These are phyloP conservation scores for Xylaria sp. DNA, from an alignment of 2,329 filamentous ascomycete species.

Conservation along the genomic window DNA sequence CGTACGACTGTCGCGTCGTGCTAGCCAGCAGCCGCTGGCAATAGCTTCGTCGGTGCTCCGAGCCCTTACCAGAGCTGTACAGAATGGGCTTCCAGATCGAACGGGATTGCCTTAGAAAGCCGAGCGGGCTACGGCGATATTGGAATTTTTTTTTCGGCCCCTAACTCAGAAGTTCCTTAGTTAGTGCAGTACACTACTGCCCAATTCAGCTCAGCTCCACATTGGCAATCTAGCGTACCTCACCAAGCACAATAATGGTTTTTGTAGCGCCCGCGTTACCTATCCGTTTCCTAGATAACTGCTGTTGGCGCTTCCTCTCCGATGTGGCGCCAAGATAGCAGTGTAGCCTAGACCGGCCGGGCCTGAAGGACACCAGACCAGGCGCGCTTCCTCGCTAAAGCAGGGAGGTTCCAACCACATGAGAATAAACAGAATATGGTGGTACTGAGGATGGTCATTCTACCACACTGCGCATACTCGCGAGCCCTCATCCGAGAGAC, in stretches of 20 bases:
- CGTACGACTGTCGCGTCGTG: conserved; percentile 2
- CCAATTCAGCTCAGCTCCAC: conserved; percentile 23
- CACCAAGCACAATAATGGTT: conserved; percentile 1
- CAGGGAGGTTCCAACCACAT: conserved; percentile 1
- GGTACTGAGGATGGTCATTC: conserved; percentile 7
- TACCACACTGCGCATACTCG: conserved; percentile 2
- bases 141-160: conserved; percentile 16
- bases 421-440: conserved; percentile 5
- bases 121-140: background rate
- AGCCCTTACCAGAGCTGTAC: background rate
- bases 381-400: conserved; percentile 21
- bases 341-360: conserved; percentile 21
- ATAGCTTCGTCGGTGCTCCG: conserved; percentile 13
- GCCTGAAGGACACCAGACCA: conserved; percentile 4
- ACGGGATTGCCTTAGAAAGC: conserved; percentile 5
- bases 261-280: conserved; percentile 16
- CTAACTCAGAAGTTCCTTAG: conserved; percentile 1
- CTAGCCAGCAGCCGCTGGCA: conserved; percentile 3
- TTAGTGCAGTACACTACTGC: background rate
- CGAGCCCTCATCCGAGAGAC: conserved; percentile 1
- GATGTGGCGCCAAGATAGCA: conserved; percentile 20
- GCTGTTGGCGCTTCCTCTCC: conserved; percentile 24
- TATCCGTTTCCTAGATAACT: background rate
- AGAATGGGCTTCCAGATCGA: conserved; percentile 5
- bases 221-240: conserved; percentile 13